These are phyloP conservation scores for Smallanthus sonchifolius DNA, from an alignment of 129 eudicot genomes.

Conservation along the genomic window DNA sequence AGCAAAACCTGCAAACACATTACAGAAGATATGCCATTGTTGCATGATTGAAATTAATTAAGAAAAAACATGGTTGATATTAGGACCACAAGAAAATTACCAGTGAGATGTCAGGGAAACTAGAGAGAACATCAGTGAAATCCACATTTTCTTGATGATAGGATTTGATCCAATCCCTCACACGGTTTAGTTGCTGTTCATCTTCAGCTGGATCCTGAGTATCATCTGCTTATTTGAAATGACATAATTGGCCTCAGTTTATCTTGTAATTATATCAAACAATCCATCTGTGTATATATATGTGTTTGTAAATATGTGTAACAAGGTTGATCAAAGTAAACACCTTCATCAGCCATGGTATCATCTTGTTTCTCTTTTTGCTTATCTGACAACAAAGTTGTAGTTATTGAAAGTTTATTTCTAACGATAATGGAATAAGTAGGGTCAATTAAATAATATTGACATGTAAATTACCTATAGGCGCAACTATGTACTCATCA, in stretches of 20 bases:
- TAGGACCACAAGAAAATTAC: conserved; percentile 33
- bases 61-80: neutral
- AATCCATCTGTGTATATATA: neutral
- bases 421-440: neutral
- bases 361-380: conserved; percentile 40
- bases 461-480: conserved; percentile 52
- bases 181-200: conserved; percentile 67
- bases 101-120: conserved; percentile 86
- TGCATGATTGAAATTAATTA: conserved; percentile 5
- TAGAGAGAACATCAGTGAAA: conserved; percentile 71
- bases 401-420: neutral
- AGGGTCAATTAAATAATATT: neutral
- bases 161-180: conserved; percentile 79
- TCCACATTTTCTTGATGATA: conserved; percentile 62
- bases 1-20: conserved; percentile 62
- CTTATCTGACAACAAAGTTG: conserved; percentile 44
- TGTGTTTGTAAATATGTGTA: neutral
- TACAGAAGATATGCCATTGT: conserved; percentile 3
- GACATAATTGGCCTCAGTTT: neutral
- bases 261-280: neutral
- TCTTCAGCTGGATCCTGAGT: conserved; percentile 93
- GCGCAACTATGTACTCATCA: conserved; percentile 71
- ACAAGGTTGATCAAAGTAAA: neutral
- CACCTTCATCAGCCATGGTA: conserved; percentile 62
- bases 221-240: conserved; percentile 51